Percentiles rank a stretch among this genome's conserved stretches.
Evolutionary conservation across 768 basidiomycete genomes (phyloP).

Genomic region (Lyophyllum atratum): DNA sequence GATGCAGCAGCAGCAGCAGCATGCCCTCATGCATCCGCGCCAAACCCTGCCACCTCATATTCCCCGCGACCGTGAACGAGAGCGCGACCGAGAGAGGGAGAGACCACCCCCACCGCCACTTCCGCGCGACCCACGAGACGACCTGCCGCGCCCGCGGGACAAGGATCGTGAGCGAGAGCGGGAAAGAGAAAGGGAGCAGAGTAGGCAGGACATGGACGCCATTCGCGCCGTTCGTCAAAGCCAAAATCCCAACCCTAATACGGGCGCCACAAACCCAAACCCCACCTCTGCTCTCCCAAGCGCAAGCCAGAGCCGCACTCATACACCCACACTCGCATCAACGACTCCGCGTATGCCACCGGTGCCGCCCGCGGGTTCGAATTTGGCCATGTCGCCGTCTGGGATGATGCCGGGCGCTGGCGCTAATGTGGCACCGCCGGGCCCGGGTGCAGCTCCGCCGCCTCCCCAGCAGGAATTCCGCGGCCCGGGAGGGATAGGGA

Average conservation of each 20-base stretch:
- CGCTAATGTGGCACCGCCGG: background rate
- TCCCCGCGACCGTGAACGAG: background rate
- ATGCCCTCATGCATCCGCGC: background rate
- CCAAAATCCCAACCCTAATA: constrained; percentile 3
- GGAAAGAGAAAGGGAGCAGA: constrained; percentile 34
- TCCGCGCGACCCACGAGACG: constrained; percentile 14
- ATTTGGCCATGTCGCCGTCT: constrained; percentile 4
- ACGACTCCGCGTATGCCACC: background rate
- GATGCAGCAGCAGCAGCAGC: background rate
- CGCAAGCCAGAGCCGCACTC: constrained; percentile 6
- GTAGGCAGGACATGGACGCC: constrained; percentile 22
- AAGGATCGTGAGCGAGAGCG: constrained; percentile 17
- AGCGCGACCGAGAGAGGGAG: constrained; percentile 15
- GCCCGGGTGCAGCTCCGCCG: background rate
- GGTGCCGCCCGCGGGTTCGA: constrained; percentile 3
- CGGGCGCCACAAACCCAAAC: background rate
- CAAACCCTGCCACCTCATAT: background rate
- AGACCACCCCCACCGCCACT: constrained; percentile 20
- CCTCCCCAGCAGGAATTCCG: background rate
- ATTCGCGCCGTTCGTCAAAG: constrained; percentile 16
- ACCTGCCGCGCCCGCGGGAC: constrained; percentile 13
- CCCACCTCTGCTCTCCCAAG: background rate
- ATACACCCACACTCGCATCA: constrained; percentile 7
- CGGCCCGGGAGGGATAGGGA: background rate
- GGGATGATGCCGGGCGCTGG: background rate